Evolutionary conservation across 306 rosid species (phyloP).

Genomic region (Prunus mongolica): DNA sequence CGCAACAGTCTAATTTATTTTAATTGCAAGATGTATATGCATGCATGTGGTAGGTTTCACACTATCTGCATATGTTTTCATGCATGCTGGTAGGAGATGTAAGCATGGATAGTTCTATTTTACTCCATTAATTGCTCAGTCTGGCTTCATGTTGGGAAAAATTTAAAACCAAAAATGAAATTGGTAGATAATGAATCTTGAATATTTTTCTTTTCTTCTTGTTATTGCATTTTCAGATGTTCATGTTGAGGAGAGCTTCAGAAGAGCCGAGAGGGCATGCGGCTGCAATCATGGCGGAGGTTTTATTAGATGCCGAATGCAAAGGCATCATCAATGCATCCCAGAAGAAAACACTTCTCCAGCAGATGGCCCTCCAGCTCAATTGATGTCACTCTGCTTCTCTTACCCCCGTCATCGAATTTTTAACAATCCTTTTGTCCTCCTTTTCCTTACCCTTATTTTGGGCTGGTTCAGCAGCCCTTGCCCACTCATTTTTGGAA

Average conservation of each 20-base stretch:
- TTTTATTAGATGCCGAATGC: constrained; percentile 65
- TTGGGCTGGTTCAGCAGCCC: background rate
- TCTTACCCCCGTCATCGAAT: background rate
- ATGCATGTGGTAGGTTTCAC: background rate
- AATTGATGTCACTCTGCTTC: constrained; percentile 27
- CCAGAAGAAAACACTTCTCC: constrained; percentile 61
- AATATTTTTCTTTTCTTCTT: background rate
- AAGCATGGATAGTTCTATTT: background rate
- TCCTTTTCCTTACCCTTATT: background rate
- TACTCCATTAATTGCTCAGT: no score
- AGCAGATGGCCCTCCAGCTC: constrained; percentile 61
- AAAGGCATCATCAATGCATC: constrained; percentile 64
- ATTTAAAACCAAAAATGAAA: background rate
- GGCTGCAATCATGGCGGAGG: constrained; percentile 69
- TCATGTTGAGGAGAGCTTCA: constrained; percentile 66
- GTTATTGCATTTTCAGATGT: constrained; percentile 31
- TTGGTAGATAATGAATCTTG: background rate
- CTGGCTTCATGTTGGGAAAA: no score
- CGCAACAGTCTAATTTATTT: background rate
- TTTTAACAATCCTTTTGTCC: background rate
- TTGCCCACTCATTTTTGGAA: background rate
- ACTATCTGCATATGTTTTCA: background rate
- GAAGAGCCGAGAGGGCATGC: constrained; percentile 77
- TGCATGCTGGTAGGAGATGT: background rate
- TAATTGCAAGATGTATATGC: background rate